Evolutionary conservation across 176 grass and related monocot genomes (phyloP).

Genomic region (Rhynchospora pubera): DNA sequence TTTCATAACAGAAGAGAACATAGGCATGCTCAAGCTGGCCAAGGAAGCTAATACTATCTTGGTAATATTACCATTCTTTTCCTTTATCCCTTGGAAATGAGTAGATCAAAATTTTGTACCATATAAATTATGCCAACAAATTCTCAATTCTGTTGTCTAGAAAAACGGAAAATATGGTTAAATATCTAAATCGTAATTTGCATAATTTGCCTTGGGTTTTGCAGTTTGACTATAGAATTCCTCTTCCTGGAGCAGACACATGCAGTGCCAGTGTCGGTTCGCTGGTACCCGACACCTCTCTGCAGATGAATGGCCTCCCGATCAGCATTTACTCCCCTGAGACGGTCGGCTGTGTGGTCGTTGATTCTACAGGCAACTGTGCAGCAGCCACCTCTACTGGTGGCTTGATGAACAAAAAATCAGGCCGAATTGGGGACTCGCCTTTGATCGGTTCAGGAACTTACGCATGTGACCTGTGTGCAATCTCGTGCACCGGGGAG

Average conservation of each 20-base stretch:
- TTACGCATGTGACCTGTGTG: slow-evolving; percentile 62
- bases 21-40: slow-evolving; percentile 90
- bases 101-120: background rate
- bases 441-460: slow-evolving; percentile 78
- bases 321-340: slow-evolving; percentile 95
- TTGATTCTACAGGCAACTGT: slow-evolving; percentile 38
- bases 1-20: slow-evolving; percentile 88
- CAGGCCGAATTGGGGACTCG: slow-evolving; percentile 80
- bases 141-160: background rate
- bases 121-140: background rate
- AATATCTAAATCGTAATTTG: background rate
- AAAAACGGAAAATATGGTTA: background rate
- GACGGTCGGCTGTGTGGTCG: slow-evolving; percentile 78
- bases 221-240: slow-evolving; percentile 86
- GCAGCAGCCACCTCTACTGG: slow-evolving; percentile 76
- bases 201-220: background rate
- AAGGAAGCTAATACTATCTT: slow-evolving; percentile 79
- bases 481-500: slow-evolving; percentile 83
- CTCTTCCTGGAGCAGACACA: slow-evolving; percentile 28
- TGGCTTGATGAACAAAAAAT: slow-evolving; percentile 93
- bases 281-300: background rate
- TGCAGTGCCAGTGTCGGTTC: slow-evolving; percentile 43
- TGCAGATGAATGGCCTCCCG: slow-evolving; percentile 82
- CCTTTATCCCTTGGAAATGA: background rate
- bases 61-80: slow-evolving; percentile 17